Conservation (phyloP, 2,329 filamentous ascomycete species). For the Hypoxylon sp. region DNA sequence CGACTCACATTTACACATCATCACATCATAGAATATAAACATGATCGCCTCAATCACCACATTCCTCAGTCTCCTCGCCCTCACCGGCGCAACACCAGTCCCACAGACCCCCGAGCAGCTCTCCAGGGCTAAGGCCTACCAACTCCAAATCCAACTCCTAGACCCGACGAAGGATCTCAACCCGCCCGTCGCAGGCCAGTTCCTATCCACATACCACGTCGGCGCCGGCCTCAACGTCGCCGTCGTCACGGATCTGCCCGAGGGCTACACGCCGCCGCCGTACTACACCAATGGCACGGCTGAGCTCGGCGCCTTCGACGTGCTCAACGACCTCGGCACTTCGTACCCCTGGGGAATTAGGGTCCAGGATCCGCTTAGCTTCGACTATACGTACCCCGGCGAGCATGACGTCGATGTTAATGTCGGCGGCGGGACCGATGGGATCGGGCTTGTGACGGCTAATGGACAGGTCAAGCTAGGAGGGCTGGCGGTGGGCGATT, state of each 20-base stretch:
- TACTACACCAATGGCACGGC: slow-evolving; percentile 39
- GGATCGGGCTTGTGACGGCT: slow-evolving; percentile 9
- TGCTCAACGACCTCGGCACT: slow-evolving; percentile 35
- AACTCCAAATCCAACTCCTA: slow-evolving; percentile 32
- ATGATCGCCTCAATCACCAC: slow-evolving; percentile 39
- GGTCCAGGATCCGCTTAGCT: slow-evolving; percentile 2
- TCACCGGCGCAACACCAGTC: slow-evolving; percentile 31
- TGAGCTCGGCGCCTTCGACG: slow-evolving; percentile 5
- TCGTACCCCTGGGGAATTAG: slow-evolving; percentile 33
- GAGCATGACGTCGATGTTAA: slow-evolving; percentile 37
- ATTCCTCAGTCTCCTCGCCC: slow-evolving; percentile 29
- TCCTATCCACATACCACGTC: slow-evolving; percentile 23
- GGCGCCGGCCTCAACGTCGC: slow-evolving; percentile 39
- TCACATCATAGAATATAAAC: slow-evolving; percentile 14
- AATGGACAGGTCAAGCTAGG: neutral
- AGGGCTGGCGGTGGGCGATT: slow-evolving; percentile 23
- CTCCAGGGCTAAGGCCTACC: slow-evolving; percentile 31
- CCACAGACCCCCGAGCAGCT: slow-evolving; percentile 13
- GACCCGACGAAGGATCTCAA: slow-evolving; percentile 31
- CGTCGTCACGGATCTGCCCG: neutral
- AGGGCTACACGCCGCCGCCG: slow-evolving; percentile 3
- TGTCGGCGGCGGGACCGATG: slow-evolving; percentile 29
- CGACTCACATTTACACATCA: slow-evolving; percentile 3
- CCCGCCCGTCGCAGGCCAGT: slow-evolving; percentile 29
- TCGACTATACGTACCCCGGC: slow-evolving; percentile 25